Evolutionary conservation across 2,329 filamentous ascomycete genomes (phyloP), one percentile per base, ranked within the genome.

Genomic region (Penicillium olsonii): DNA sequence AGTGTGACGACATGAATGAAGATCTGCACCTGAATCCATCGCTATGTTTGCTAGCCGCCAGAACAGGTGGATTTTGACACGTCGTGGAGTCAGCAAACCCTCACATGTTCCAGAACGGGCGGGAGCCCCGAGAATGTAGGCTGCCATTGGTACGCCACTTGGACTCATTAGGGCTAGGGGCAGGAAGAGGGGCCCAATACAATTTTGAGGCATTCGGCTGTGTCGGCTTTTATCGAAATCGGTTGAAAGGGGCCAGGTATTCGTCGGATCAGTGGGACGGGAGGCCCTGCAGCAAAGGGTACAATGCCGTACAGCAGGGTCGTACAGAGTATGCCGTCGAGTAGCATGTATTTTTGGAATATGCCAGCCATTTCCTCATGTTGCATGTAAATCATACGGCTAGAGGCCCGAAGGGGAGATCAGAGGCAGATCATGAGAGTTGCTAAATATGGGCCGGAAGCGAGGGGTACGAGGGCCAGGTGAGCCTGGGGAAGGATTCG

Each of bases 391-490:
- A 35, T 19, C 33, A 31, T 39, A 31, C 24, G 22, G 20, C 24
- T 20, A 17, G 3, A 27, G 15, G 9, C 5, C n/a, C 14, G 29
- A 10, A 37, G 38, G 48, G 43, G 15, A 35, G 47, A 45, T 49
- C 42, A 18, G 20, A 39, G 33, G 45, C 39, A 40, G 47, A 50
- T 50, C 47, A 39, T 35, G 17, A 24, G 29, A 19, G 33, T 37
- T 44, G 29, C 47, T 50, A 50, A 50, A 45, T 50, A 40, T 50
- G 47, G 47, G 20, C n/a, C 37, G 37, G 37, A 45, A 40, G 47
- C 47, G 47, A 50, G 47, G 47, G 42, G 35, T 33, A 47, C 19
- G n/a, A 35, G n/a, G 7, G 29, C 22, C 22, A 24, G 22, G 22
- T 24, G 22, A 24, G 29, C 12, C 29, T 12, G 12, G 29, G 29